Conservation (phyloP, 2,329 filamentous ascomycete genomes). For the Trichoderma sp. region DNA sequence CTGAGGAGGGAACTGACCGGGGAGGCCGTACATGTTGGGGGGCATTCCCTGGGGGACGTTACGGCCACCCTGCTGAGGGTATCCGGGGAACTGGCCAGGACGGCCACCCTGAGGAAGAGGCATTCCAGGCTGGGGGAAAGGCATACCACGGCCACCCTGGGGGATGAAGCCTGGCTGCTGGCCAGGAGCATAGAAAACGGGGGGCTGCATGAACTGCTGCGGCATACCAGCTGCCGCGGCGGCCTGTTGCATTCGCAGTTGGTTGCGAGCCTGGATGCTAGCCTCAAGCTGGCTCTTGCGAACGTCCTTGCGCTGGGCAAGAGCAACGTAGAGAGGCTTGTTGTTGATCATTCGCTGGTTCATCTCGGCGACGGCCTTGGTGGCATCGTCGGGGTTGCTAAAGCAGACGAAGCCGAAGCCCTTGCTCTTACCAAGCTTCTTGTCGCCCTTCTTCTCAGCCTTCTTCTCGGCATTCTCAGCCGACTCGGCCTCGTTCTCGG, state of each 20-base stretch:
- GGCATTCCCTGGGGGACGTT: slow-evolving; percentile 85
- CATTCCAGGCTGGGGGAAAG: slow-evolving; percentile 67
- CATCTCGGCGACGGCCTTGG: slow-evolving; percentile 99
- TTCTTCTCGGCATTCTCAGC: slow-evolving; percentile 58
- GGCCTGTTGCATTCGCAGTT: slow-evolving; percentile 96
- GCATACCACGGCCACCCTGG: slow-evolving; percentile 66
- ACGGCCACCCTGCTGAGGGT: slow-evolving; percentile 85
- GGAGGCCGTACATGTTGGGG: slow-evolving; percentile 82
- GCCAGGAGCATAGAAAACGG: slow-evolving; percentile 89
- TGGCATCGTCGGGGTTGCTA: slow-evolving; percentile 97
- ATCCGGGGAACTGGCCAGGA: slow-evolving; percentile 83
- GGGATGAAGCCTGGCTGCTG: slow-evolving; percentile 74
- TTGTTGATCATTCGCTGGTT: slow-evolving; percentile 98
- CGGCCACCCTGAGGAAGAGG: slow-evolving; percentile 77
- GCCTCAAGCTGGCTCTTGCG: slow-evolving; percentile 99
- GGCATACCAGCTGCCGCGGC: slow-evolving; percentile 88
- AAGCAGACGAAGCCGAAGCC: slow-evolving; percentile 99
- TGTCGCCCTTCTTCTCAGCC: slow-evolving; percentile 60
- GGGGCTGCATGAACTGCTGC: slow-evolving; percentile 83
- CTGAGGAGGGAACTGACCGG: slow-evolving; percentile 77
- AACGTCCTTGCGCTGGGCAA: slow-evolving; percentile 99
- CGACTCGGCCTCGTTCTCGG: slow-evolving; percentile 51
- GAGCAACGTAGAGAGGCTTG: slow-evolving; percentile 97
- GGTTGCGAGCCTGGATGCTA: slow-evolving; percentile 98
- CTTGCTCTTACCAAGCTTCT: slow-evolving; percentile 95